phyloP scores from a whole-genome alignment of 1,284 basidiomycete species.

The Ganoderma boninense region DNA sequence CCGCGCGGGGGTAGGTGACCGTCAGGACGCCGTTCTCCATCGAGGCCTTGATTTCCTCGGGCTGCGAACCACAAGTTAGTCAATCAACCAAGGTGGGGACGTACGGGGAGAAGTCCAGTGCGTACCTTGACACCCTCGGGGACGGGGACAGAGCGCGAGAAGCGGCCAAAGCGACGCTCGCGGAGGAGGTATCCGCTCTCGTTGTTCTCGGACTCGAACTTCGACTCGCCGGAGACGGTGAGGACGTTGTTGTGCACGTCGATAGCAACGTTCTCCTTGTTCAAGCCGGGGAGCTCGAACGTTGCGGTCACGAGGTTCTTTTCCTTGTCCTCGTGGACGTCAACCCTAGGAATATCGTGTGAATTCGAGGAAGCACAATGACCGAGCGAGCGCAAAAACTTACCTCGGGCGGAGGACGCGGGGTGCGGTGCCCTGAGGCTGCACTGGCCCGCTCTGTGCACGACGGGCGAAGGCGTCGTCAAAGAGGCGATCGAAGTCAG shows the following conservation, averaged over 20 bases:
- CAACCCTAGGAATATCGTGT: constrained; percentile 39
- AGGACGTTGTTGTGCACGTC: constrained; percentile 53
- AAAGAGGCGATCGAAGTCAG: constrained; percentile 30
- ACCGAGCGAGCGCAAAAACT: background rate
- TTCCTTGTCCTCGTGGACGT: constrained; percentile 53
- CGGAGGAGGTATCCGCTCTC: constrained; percentile 53
- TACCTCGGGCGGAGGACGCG: constrained; percentile 29
- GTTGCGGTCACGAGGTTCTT: constrained; percentile 55
- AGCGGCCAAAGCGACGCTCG: constrained; percentile 54
- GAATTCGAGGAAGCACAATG: background rate
- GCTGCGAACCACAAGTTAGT: constrained; percentile 34
- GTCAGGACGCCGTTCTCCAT: constrained; percentile 52
- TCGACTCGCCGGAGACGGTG: constrained; percentile 52
- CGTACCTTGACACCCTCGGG: constrained; percentile 53
- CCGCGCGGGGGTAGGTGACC: constrained; percentile 50
- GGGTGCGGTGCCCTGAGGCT: constrained; percentile 18
- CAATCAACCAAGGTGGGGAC: background rate
- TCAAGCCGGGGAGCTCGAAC: constrained; percentile 59
- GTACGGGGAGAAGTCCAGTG: background rate
- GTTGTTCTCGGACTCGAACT: constrained; percentile 40
- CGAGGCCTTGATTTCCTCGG: constrained; percentile 48
- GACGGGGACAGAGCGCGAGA: constrained; percentile 51
- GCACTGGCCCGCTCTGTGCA: constrained; percentile 20
- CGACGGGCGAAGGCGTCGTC: constrained; percentile 51
- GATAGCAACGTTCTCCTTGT: constrained; percentile 51